Evolutionary conservation across 352 stramenopile species (phyloP), one percentile per base, ranked within the genome.

Genomic region (Phytopythium cucurbitacearum): DNA sequence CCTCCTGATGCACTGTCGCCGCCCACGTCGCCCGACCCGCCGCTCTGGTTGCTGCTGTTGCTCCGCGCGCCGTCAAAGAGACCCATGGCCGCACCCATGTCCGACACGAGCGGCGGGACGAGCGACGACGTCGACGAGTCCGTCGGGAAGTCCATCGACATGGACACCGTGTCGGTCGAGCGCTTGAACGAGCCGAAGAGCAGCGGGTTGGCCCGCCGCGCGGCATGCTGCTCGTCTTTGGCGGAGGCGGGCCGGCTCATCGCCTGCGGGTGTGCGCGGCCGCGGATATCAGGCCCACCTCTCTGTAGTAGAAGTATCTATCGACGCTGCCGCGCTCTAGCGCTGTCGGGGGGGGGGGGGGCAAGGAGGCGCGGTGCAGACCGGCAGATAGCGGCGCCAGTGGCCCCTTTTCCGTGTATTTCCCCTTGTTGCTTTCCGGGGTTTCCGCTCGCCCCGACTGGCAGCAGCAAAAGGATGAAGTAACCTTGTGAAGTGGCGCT

Each of bases 1-100:
- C 32, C 48, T 39, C 40, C 59, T 15, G 11, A 21, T 28, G 33
- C 59, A 4, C 56, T 36, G 37, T 42, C 61, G 21, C 44, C 63
- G 45, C 13, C 64, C 35, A 62, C 40, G 37, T 71, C 58, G 52
- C 55, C 67, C 21, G 21, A 28, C 21, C 51, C 57, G 12, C 52
- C 66, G 45, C 57, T 62, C n/a, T 51, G 53, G 42, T 51, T 65
- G 43, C 54, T 69, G 44, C n/a, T 34, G 37, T 34, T 49, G 48
- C 21, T 41, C n/a, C 42, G 49, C n/a, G n/a, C 51, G 51, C 50
- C 50, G 48, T 57, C 56, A 21, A 62, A 56, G 45, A 59, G 44
- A 53, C 35, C 54, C 35, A 47, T 33, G 16, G 15, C 48, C 54
- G 41, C 68, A 42, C 41, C 62, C 59, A 62, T 33, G n/a, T 56